Conservation (phyloP, 192 early-diverging fungal genomes). For the Entophlyctis luteolus region DNA sequence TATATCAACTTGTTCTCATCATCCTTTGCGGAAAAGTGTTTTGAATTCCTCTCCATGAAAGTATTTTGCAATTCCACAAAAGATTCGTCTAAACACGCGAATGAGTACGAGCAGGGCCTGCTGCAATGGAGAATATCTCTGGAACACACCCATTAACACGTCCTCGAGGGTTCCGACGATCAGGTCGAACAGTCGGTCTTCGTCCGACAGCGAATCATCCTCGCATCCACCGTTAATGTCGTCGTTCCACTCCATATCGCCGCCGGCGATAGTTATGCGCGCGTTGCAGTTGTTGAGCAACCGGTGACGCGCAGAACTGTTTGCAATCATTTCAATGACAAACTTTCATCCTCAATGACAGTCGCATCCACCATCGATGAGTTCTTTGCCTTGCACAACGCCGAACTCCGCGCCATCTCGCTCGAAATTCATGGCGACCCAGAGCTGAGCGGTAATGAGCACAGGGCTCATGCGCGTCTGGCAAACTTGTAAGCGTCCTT, state of each 20-base stretch:
- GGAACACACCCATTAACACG: constrained; percentile 43
- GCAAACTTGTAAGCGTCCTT: constrained; percentile 46
- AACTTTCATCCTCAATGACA: not conserved
- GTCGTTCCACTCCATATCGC: constrained; percentile 1
- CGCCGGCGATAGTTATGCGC: too few relatives aligned
- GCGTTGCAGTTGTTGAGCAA: too few relatives aligned
- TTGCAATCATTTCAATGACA: too few relatives aligned
- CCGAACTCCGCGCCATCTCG: constrained; percentile 5
- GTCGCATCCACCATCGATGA: not conserved
- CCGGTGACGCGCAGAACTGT: too few relatives aligned
- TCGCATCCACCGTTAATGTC: not conserved
- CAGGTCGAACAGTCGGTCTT: constrained; percentile 42
- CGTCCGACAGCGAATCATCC: constrained; percentile 3
- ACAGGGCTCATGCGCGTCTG: constrained; percentile 56
- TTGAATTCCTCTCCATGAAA: constrained; percentile 39
- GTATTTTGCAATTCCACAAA: constrained; percentile 39
- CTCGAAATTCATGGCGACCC: constrained; percentile 35
- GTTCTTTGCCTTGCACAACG: not conserved
- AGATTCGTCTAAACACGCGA: constrained; percentile 26
- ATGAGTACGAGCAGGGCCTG: not conserved
- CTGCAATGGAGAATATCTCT: not conserved
- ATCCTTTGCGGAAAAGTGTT: constrained; percentile 35
- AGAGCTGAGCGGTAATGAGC: constrained; percentile 30
- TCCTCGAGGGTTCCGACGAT: constrained; percentile 51
- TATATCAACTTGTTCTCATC: constrained; percentile 60